Base-by-base conservation (phyloP, 2,329 filamentous ascomycete genomes). In the Myriangium duriaei region DNA sequence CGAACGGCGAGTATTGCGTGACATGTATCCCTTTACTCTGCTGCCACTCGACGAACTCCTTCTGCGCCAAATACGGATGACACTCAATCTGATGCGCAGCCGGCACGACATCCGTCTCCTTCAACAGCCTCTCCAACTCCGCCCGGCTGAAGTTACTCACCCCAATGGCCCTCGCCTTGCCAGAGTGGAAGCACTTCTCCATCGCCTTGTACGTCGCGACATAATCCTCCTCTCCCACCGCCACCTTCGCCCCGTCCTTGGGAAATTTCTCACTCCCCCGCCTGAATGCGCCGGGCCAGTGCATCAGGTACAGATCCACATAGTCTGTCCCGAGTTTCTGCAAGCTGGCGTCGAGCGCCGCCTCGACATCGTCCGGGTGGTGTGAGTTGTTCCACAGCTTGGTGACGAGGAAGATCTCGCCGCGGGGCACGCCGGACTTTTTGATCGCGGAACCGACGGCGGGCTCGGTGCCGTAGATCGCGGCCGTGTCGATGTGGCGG, bases 281-380 rank as follows among this genome's bases (percentile, higher is more conserved):
- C 76, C 68, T 44, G 32, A 71, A 74, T 1, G 72, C 60, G 7
- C 65, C 62, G 0, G 72, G 72, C 67, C 69, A 83, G 58, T 81
- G 77, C 52, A 85, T 80, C 41, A 82, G 64, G 55, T 72, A 81
- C 9, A 83, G 63, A 52, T 83, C 78, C 41, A 83, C 63, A 52
- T 82, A 81, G 42, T 77, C 76, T 28, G 77, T 61, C 10, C 67
- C 69, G 49, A 81, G 67, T 50, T 75, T 68, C 52, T 75, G 68
- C 37, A 81, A 62, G 30, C 76, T 76, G 29, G 71, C 66, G 45
- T 70, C 65, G 13, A 45, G 36, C 13, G 76, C 76, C 45, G 68
- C 60, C 42, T 71, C 62, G 11, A 81, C 79, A 49, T 76, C 72
- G 49, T 76, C 67, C 1, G 68, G 69, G 45, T 70, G 65, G 51